These are phyloP conservation scores for Chaetomidium leptoderma DNA, from an alignment of 495 filamentous ascomycete genomes.

Conservation along the genomic window DNA sequence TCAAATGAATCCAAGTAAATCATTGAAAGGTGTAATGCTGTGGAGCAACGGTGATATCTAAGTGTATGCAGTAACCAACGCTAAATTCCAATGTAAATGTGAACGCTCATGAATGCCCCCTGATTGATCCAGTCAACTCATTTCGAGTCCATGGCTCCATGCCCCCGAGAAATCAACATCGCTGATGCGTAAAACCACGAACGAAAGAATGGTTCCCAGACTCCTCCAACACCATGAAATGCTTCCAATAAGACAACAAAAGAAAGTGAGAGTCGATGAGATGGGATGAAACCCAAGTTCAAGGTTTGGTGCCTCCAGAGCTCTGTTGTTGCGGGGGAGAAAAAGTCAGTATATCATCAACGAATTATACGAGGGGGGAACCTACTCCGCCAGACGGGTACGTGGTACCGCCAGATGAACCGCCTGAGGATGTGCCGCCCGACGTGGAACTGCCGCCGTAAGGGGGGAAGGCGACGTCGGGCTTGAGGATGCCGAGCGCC, in stretches of 20 bases:
- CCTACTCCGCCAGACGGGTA: conserved; percentile 6
- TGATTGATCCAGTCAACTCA: neutral
- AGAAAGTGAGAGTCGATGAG: neutral
- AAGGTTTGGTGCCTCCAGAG: neutral
- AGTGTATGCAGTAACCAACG: neutral
- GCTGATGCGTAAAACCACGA: neutral
- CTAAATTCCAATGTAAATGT: neutral
- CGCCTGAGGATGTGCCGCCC: conserved; percentile 6
- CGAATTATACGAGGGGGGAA: neutral
- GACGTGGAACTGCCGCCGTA: conserved; percentile 14
- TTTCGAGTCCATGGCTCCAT: neutral
- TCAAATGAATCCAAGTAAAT: neutral
- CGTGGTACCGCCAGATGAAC: conserved; percentile 3
- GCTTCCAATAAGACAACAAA: neutral
- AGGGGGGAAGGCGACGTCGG: conserved; percentile 16
- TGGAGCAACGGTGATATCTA: neutral
- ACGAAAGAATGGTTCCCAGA: neutral
- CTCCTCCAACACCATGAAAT: neutral
- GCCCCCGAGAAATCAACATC: neutral
- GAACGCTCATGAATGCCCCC: neutral
- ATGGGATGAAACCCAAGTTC: neutral
- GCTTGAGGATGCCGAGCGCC: conserved; percentile 17
- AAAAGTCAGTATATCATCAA: neutral
- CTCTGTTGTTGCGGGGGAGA: neutral
- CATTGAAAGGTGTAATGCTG: neutral